Evolutionary conservation across 2,329 filamentous ascomycete genomes (phyloP), one percentile per base, ranked within the genome.

Genomic region (Phialocephala sp.): DNA sequence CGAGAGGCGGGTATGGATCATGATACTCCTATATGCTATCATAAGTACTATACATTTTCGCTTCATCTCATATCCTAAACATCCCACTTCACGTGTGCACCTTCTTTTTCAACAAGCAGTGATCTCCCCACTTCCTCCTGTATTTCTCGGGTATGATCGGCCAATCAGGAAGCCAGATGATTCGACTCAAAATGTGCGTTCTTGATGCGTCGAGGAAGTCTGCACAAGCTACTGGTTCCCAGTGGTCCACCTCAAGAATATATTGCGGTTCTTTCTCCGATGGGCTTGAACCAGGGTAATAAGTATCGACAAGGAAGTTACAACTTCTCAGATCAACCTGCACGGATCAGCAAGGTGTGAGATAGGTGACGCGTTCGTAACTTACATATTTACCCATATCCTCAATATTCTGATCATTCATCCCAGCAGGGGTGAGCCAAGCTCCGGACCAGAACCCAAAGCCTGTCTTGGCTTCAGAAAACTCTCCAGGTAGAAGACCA

Each of bases 341-440:
- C 41, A 65, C 50, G 71, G n/a, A 11, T 59, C 27, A 61, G 57
- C 35, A 56, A 18, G 11, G 11, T 2, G 6, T 4, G 8, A 8
- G 9, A 4, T 5, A 8, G 47, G 15, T 32, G 20, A 4, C 9
- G 5, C 14, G 39, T n/a, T 20, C 27, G 27, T 11, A 2, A 76
- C 85, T 80, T 76, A 89, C 90, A 77, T 98, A 97, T 86, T 98
- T 99, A 66, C 87, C 85, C 67, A 85, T 77, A 76, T 99, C 95
- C 77, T 97, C 94, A 70, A 89, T 82, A 74, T 99, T 99, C 68
- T 88, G 86, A 76, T 97, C 93, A 76, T 99, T 99, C 88, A 99
- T 92, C 2, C 94, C 94, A 58, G 83, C 81, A 0, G 95, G 91
- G 0, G 90, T 85, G 64, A 92, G 81, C 87, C 93, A 97, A 1